These are phyloP conservation scores for Diaporthe aspalathi DNA, from an alignment of 2,329 filamentous ascomycete genomes.

Conservation along the genomic window DNA sequence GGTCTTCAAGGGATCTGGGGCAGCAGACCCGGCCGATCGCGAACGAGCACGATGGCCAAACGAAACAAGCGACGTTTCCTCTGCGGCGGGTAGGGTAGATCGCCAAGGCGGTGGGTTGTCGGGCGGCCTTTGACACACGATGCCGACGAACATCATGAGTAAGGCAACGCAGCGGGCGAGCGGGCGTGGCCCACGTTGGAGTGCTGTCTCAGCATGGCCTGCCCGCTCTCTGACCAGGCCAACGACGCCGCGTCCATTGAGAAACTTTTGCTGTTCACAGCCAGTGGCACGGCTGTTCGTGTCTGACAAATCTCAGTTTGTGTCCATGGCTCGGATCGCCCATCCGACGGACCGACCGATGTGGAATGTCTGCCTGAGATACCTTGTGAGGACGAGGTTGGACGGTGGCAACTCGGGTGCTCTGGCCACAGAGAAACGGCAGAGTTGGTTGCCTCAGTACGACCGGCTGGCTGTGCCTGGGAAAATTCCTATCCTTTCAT, in stretches of 20 bases:
- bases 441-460: neutral
- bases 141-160: neutral
- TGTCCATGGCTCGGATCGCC: constrained; percentile 31
- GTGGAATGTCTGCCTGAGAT: neutral
- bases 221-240: neutral
- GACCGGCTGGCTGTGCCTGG: too few relatives aligned
- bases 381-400: neutral
- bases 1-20: constrained; percentile 5
- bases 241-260: constrained; percentile 2
- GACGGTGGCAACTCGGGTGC: neutral
- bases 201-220: constrained; percentile 3
- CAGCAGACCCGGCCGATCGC: constrained; percentile 10
- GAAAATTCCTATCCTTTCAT: neutral
- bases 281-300: constrained; percentile 8
- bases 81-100: constrained; percentile 17
- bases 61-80: constrained; percentile 29
- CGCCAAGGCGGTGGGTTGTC: neutral
- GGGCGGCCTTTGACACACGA: neutral
- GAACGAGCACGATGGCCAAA: constrained; percentile 24
- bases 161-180: constrained; percentile 4
- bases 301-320: constrained; percentile 31
- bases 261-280: constrained; percentile 16
- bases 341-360: constrained; percentile 14
- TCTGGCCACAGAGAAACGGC: neutral
- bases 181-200: neutral